A percentile compares a stretch with the other conserved stretches of the same genome.
Evolutionary conservation across 73 alveolate genomes (phyloP).

Genomic region (Symbiodinium pilosum): DNA sequence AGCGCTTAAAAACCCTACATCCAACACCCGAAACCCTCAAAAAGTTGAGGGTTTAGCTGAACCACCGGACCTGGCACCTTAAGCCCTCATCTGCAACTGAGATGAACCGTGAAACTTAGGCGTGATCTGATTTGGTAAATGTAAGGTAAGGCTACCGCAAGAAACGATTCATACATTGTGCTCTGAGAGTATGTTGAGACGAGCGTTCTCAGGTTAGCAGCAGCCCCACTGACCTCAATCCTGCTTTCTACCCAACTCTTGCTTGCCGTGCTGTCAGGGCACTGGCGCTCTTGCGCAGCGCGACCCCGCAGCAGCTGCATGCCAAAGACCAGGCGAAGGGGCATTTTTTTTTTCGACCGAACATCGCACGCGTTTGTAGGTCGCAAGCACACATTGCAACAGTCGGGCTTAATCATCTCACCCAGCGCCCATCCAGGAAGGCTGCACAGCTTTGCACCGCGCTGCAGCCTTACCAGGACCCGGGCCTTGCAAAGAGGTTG

Average conservation of each 20-base stretch:
- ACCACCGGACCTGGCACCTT: no score
- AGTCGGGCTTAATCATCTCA: no score
- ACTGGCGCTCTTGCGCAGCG: background rate
- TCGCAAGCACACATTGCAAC: no score
- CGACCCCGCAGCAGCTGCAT: background rate
- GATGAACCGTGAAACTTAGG: no score
- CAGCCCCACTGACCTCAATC: no score
- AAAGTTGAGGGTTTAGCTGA: no score
- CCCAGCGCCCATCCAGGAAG: constrained; percentile 9
- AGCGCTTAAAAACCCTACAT: no score
- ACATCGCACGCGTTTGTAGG: background rate
- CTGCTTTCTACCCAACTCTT: no score
- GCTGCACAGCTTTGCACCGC: constrained; percentile 57
- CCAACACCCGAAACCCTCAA: no score
- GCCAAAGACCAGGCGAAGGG: background rate
- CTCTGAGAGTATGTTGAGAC: background rate
- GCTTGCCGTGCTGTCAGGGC: background rate
- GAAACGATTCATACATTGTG: background rate
- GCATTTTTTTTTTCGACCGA: background rate
- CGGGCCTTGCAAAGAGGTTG: no score
- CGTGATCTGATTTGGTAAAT: background rate
- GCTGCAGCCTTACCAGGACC: constrained; percentile 70
- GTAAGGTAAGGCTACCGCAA: background rate
- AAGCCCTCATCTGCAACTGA: no score
- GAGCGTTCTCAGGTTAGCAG: no score